These are phyloP conservation scores for Rhypophila decipiens DNA, from an alignment of 495 filamentous ascomycete genomes.

Conservation along the genomic window DNA sequence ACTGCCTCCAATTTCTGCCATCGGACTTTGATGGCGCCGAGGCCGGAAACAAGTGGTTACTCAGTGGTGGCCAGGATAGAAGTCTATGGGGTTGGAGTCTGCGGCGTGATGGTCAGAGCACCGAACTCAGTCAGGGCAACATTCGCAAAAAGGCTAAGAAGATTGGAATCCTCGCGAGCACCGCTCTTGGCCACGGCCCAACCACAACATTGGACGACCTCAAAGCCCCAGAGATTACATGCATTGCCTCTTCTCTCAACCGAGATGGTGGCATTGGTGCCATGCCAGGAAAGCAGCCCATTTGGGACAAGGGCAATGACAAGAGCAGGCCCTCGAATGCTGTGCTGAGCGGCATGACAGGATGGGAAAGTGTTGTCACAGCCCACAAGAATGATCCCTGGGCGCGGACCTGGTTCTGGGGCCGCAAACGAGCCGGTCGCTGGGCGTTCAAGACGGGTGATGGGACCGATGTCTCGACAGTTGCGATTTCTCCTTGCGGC, in stretches of 20 bases:
- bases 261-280: conserved; percentile 88
- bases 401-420: conserved; percentile 97
- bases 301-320: conserved; percentile 70
- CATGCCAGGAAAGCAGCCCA: conserved; percentile 56
- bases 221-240: conserved; percentile 84
- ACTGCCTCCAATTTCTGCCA: conserved; percentile 72
- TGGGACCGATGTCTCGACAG: conserved; percentile 74
- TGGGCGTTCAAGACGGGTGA: conserved; percentile 91
- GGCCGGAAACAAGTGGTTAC: conserved; percentile 83
- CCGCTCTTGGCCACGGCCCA: conserved; percentile 39
- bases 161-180: conserved; percentile 54
- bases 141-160: conserved; percentile 81
- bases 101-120: conserved; percentile 87
- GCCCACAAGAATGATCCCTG: conserved; percentile 81
- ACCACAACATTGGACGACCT: conserved; percentile 62
- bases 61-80: conserved; percentile 80
- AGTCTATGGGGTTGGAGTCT: conserved; percentile 95
- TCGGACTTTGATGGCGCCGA: conserved; percentile 84
- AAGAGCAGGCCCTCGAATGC: conserved; percentile 50
- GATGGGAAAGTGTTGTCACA: conserved; percentile 95
- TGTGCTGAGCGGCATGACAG: conserved; percentile 62
- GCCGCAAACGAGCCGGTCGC: conserved; percentile 80
- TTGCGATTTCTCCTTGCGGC: conserved; percentile 83
- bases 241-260: conserved; percentile 82
- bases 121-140: conserved; percentile 85